These are phyloP conservation scores for Colletotrichum lupini DNA, from an alignment of 2,329 filamentous ascomycete species.

Conservation along the genomic window DNA sequence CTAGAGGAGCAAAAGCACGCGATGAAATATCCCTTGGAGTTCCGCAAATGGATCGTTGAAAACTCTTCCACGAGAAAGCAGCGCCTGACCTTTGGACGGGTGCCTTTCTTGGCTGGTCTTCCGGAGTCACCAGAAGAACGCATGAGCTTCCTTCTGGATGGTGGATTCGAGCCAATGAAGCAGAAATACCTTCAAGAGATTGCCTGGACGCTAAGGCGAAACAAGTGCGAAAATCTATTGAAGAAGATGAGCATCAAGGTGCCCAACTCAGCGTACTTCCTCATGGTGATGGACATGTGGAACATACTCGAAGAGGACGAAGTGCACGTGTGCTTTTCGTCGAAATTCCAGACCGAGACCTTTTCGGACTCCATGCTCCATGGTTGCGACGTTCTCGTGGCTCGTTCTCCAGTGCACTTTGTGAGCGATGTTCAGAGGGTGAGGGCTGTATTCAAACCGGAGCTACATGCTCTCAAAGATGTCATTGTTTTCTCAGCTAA, in stretches of 20 bases:
- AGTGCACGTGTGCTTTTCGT: constrained; percentile 75
- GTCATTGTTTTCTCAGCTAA: constrained; percentile 80
- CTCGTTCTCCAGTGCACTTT: constrained; percentile 76
- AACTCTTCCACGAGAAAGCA: constrained; percentile 48
- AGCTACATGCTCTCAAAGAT: constrained; percentile 77
- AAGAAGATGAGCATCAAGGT: constrained; percentile 70
- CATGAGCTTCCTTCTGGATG: constrained; percentile 65
- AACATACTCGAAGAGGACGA: constrained; percentile 71
- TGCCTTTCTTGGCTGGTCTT: constrained; percentile 61
- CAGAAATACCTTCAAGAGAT: constrained; percentile 60
- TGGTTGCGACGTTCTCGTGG: constrained; percentile 72
- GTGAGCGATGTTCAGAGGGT: constrained; percentile 80
- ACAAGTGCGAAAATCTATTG: constrained; percentile 64
- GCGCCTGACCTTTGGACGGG: constrained; percentile 50
- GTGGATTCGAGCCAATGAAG: constrained; percentile 66
- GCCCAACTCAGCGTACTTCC: constrained; percentile 69
- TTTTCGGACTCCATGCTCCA: constrained; percentile 66
- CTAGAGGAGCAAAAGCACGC: constrained; percentile 63
- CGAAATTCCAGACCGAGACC: constrained; percentile 68
- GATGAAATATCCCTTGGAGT: constrained; percentile 59
- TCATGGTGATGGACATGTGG: constrained; percentile 76
- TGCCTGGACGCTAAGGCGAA: constrained; percentile 58
- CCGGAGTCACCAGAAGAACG: constrained; percentile 62
- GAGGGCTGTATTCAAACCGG: constrained; percentile 64
- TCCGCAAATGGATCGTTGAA: constrained; percentile 66